Evolutionary conservation across 176 grass and related monocot genomes (phyloP).

Genomic region (Oryza glumipatula): DNA sequence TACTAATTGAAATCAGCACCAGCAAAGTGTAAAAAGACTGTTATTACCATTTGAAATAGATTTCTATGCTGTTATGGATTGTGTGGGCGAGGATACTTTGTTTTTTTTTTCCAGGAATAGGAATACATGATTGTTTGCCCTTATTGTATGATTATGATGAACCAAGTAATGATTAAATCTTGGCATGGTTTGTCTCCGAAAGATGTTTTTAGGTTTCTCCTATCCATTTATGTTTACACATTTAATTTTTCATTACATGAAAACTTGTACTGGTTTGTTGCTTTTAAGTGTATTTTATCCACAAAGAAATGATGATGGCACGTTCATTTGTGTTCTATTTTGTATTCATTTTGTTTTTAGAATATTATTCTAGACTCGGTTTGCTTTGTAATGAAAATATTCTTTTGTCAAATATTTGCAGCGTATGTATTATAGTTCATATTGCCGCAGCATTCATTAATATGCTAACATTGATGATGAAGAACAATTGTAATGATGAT

Average conservation of each 20-base stretch:
- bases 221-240: not conserved
- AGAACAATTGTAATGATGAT: conserved; percentile 26
- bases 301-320: not conserved
- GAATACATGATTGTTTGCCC: too few relatives aligned
- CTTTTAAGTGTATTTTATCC: too few relatives aligned
- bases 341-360: not conserved
- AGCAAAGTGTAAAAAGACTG: not conserved
- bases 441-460: not conserved
- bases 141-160: not conserved
- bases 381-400: not conserved
- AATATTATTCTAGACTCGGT: not conserved
- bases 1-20: too few relatives aligned
- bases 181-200: not conserved
- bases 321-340: not conserved
- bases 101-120: too few relatives aligned
- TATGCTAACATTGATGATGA: conserved; percentile 39
- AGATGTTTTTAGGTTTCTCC: not conserved
- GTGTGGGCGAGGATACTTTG: not conserved
- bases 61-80: not conserved
- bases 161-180: not conserved
- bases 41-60: not conserved
- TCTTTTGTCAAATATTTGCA: not conserved
- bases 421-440: not conserved
- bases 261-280: not conserved
- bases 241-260: not conserved